Conservation (phyloP, 768 basidiomycete species). For the Kwoniella europaea region DNA sequence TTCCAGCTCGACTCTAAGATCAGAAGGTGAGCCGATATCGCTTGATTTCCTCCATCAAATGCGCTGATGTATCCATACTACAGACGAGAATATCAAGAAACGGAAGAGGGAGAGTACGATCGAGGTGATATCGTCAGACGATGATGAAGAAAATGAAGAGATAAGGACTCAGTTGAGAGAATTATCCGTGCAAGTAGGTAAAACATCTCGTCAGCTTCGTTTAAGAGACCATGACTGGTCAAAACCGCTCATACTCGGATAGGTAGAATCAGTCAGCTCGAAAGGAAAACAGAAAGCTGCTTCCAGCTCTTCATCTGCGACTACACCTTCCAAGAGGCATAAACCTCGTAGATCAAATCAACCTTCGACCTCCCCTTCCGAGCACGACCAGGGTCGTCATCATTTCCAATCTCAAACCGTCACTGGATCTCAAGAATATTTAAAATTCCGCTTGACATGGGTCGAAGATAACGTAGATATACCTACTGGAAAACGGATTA, state of each 20-base stretch:
- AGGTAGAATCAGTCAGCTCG: background rate
- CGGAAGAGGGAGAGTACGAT: background rate
- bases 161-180: background rate
- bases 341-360: background rate
- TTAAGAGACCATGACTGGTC: no score
- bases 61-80: no score
- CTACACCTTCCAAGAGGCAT: background rate
- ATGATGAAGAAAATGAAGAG: conserved; percentile 5
- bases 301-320: background rate
- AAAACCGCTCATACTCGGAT: no score
- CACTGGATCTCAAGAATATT: background rate
- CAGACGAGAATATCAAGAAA: background rate
- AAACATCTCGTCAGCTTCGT: conserved; percentile 5
- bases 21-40: no score
- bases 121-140: background rate
- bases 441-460: background rate
- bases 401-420: no score
- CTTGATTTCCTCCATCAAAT: no score
- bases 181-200: conserved; percentile 1
- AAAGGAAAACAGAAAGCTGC: background rate
- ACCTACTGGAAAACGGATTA: background rate
- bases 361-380: background rate
- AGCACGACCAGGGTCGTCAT: background rate
- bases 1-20: background rate
- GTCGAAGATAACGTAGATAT: background rate